Evolutionary conservation across 2,329 filamentous ascomycete genomes (phyloP).

Genomic region (Scolecobasidium constrictum): DNA sequence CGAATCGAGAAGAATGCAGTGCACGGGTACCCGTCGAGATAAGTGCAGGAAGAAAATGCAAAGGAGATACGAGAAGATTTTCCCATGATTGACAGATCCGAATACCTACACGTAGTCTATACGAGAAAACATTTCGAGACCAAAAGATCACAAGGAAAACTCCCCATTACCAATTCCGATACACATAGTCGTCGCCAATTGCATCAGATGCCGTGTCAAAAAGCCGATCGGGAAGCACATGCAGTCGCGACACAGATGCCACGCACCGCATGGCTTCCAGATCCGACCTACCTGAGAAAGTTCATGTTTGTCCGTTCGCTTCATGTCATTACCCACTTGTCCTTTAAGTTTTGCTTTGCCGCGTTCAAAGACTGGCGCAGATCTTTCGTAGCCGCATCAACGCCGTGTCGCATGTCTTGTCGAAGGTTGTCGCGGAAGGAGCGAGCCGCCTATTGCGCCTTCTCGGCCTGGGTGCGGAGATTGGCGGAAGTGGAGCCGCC

Average conservation of each 20-base stretch:
- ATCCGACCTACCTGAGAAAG: neutral
- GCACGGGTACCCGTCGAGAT: too few relatives aligned
- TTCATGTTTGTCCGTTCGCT: neutral
- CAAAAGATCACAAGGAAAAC: too few relatives aligned
- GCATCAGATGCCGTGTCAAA: too few relatives aligned
- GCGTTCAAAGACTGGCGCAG: neutral
- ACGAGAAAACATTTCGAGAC: too few relatives aligned
- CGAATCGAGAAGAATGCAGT: too few relatives aligned
- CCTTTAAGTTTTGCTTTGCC: neutral
- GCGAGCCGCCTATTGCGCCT: conserved; percentile 29
- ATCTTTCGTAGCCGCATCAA: neutral
- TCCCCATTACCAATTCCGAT: too few relatives aligned
- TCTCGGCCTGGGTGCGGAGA: conserved; percentile 79
- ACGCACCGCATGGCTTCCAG: neutral
- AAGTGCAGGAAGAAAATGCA: too few relatives aligned
- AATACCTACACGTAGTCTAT: too few relatives aligned
- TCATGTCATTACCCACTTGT: neutral
- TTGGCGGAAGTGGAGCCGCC: conserved; percentile 67
- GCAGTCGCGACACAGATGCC: neutral
- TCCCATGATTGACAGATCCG: too few relatives aligned
- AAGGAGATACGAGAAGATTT: too few relatives aligned
- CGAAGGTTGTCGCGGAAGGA: neutral
- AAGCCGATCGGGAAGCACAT: neutral
- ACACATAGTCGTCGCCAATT: too few relatives aligned
- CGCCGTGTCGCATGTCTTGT: neutral